Evolutionary conservation across 495 filamentous ascomycete species (phyloP).

Genomic region (Penicillium macrosclerotiorum): DNA sequence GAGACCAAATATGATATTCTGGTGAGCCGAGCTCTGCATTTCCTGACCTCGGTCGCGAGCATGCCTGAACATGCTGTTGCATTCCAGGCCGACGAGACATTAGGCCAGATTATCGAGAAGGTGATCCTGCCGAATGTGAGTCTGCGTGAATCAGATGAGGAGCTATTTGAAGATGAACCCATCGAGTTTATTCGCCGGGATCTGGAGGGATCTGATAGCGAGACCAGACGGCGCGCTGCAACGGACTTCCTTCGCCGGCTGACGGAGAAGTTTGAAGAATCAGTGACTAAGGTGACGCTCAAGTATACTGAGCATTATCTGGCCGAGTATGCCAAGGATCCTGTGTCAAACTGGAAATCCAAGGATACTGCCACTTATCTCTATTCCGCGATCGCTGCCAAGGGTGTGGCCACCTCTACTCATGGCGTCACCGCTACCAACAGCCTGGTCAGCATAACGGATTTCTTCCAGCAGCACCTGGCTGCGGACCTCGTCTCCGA

Average conservation of each 20-base stretch:
- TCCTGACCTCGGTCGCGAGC: slow-evolving; percentile 83
- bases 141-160: slow-evolving; percentile 86
- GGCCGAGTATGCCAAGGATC: slow-evolving; percentile 63
- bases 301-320: slow-evolving; percentile 80
- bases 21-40: slow-evolving; percentile 91
- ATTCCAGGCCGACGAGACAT: slow-evolving; percentile 76
- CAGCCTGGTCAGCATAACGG: slow-evolving; percentile 74
- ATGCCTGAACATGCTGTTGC: slow-evolving; percentile 71
- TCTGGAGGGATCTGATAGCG: slow-evolving; percentile 92
- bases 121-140: slow-evolving; percentile 91
- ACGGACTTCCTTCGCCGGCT: slow-evolving; percentile 90
- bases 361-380: slow-evolving; percentile 97
- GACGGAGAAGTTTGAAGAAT: slow-evolving; percentile 78
- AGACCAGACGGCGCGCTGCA: slow-evolving; percentile 85
- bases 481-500: slow-evolving; percentile 74
- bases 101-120: slow-evolving; percentile 86
- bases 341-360: slow-evolving; percentile 80
- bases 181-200: slow-evolving; percentile 98
- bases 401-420: slow-evolving; percentile 76
- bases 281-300: slow-evolving; percentile 78
- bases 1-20: slow-evolving; percentile 93
- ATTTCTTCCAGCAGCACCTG: slow-evolving; percentile 90
- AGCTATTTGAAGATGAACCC: slow-evolving; percentile 96
- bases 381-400: slow-evolving; percentile 90
- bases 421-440: slow-evolving; percentile 92